Conservation (phyloP, 768 basidiomycete species). For the Tylopilus plumbeoviolaceoides region DNA sequence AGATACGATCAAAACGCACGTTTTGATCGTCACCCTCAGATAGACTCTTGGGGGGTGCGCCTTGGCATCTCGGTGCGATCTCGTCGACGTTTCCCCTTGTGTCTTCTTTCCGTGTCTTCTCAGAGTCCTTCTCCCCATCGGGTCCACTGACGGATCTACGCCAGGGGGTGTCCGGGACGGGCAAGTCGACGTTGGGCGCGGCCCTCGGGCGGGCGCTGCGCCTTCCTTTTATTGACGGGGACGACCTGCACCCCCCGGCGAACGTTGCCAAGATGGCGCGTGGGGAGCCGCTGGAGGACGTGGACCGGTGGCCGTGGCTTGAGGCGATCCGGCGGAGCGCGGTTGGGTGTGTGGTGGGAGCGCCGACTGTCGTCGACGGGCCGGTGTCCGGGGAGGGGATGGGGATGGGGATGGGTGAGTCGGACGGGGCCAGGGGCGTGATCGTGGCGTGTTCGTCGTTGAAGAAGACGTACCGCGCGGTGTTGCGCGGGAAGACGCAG, state of each 20-base stretch:
- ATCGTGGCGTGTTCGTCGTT: constrained; percentile 86
- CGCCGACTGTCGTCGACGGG: not conserved
- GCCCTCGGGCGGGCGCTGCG: constrained; percentile 56
- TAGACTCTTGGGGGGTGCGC: no score
- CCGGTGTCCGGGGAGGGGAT: not conserved
- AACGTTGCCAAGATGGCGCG: constrained; percentile 88
- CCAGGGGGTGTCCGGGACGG: constrained; percentile 72
- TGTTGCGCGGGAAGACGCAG: constrained; percentile 50
- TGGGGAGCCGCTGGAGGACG: constrained; percentile 73
- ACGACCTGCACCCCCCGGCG: constrained; percentile 74
- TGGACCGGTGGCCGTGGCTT: constrained; percentile 86
- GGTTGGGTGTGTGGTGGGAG: constrained; percentile 22
- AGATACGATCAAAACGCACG: not conserved
- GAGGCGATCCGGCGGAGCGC: constrained; percentile 63
- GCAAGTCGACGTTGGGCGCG: constrained; percentile 66
- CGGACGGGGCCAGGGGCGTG: constrained; percentile 40
- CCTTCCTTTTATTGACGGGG: constrained; percentile 86
- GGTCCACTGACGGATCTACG: no score
- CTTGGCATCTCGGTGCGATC: no score
- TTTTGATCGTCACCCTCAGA: not conserved
- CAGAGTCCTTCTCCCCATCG: no score
- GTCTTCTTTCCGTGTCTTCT: not conserved
- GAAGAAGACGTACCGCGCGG: constrained; percentile 75
- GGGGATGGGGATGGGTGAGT: not conserved
- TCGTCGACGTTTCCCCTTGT: not conserved